Evolutionary conservation across 176 grass and related monocot species (phyloP).

Genomic region (Canna indica): DNA sequence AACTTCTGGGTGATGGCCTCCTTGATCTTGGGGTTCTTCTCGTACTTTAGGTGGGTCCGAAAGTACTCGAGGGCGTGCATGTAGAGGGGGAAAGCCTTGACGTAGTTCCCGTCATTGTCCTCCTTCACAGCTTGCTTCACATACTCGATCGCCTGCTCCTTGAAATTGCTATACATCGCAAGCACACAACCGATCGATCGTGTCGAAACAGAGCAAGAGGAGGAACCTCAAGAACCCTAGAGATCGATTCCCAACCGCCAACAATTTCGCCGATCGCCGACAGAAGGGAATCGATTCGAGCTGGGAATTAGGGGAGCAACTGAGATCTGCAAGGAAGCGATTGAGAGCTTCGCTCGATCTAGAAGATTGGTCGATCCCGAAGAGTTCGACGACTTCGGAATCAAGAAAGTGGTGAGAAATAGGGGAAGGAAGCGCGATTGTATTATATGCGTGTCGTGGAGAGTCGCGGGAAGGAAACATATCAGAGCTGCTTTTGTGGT

Average conservation of each 20-base stretch:
- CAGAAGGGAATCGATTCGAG: neutral
- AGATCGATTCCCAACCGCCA: neutral
- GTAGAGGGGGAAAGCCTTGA: constrained; percentile 94
- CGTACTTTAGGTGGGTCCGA: constrained; percentile 99
- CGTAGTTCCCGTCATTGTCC: constrained; percentile 96
- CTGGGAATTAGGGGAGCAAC: neutral
- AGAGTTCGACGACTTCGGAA: neutral
- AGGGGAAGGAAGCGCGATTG: neutral
- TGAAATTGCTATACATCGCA: constrained; percentile 99
- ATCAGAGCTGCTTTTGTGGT: neutral
- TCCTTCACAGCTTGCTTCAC: constrained; percentile 93
- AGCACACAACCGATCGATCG: neutral
- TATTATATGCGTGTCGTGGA: neutral
- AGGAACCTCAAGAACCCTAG: neutral
- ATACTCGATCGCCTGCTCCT: constrained; percentile 99
- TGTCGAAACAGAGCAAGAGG: too few relatives aligned
- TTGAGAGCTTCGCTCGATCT: neutral
- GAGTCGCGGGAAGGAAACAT: neutral
- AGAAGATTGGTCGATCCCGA: neutral
- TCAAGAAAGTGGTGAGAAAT: neutral
- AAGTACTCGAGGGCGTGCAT: constrained; percentile 99
- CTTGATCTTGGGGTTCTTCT: constrained; percentile 99
- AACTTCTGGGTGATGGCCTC: constrained; percentile 98
- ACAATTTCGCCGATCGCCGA: neutral
- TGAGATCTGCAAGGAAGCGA: neutral